Percentiles rank a stretch among this genome's conserved stretches.
Evolutionary conservation across 225 moss, liverwort and hornwort species (phyloP).

Genomic region (Bryum argenteum): DNA sequence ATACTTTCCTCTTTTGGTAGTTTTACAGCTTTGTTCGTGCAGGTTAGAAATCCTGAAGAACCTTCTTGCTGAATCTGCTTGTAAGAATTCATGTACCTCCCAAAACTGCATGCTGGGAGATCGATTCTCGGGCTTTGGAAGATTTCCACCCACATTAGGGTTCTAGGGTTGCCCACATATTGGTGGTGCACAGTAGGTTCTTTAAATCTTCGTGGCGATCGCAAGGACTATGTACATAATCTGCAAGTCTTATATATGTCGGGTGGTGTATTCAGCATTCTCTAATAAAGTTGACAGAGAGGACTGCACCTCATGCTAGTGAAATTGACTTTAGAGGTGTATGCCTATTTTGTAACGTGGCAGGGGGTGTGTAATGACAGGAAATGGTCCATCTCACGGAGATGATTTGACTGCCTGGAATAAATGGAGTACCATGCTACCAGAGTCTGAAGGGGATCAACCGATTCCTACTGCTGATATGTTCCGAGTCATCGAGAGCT

Average conservation of each 20-base stretch:
- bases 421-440: slow-evolving; percentile 45
- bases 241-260: neutral
- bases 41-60: neutral
- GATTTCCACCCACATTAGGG: slow-evolving; percentile 20
- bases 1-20: neutral
- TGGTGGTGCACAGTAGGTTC: neutral
- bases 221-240: neutral
- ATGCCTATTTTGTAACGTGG: slow-evolving; percentile 27
- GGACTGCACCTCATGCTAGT: neutral
- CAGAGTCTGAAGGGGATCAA: slow-evolving; percentile 55
- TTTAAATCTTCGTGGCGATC: slow-evolving; percentile 9
- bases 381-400: slow-evolving; percentile 37
- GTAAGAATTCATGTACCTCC: neutral
- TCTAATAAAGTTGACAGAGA: neutral
- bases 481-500: slow-evolving; percentile 64
- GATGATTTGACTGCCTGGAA: slow-evolving; percentile 56
- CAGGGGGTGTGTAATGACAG: slow-evolving; percentile 36
- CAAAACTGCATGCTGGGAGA: slow-evolving; percentile 9
- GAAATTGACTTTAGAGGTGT: neutral
- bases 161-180: neutral
- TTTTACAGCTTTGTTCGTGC: neutral
- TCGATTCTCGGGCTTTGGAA: slow-evolving; percentile 13
- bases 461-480: slow-evolving; percentile 53
- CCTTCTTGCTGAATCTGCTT: slow-evolving; percentile 11
- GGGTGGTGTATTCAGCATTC: slow-evolving; percentile 11